Base-by-base conservation (phyloP, 768 basidiomycete species). In the Suillus alpinus region DNA sequence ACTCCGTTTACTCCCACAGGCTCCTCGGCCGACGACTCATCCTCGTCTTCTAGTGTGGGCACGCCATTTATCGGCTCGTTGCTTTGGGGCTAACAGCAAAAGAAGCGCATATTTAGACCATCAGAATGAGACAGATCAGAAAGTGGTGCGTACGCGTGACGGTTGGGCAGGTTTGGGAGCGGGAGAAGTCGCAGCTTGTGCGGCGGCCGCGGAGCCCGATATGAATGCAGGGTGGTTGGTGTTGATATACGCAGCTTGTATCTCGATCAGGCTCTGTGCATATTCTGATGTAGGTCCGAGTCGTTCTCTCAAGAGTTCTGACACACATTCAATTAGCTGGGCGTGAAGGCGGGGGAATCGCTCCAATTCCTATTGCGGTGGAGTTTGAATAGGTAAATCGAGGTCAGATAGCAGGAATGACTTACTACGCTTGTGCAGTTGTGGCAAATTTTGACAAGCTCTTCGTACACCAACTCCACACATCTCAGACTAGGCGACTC, bases 231-330 rank as follows among this genome's bases (percentile, higher is more conserved):
- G 97, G 72, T 99, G 97, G 73, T 98, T 98, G 59, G 95, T 98
- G 74, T 99, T 99, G 81, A 99, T 98, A 72, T 99, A 99, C 12
- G 97, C 95, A 1, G 94, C 94, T 75, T 99, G 97, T 53, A 99
- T 99, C 67, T 89, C 86, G 67, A 99, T 98, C 68, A 99, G 80
- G 69, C 92, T 95, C 66, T 94, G 91, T 0, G 95, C 90, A 73
- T 98, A 98, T n/a, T 95, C 91, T 2, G 93, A 94, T 0, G 97
- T 97, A 1, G 97, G 97, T 1, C 95, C 95, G 14, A 99, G 83
- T 7, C 97, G 88, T 75, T 99, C 97, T 53, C 95, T 86, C 40
- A 99, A 78, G 16, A 99, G 83, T 68, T 98, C 97, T 0, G 95
- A 97, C n/a, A 99, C 94, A 16, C 91, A 92, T 72, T 99, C 97